phyloP scores from a whole-genome alignment of 2,329 filamentous ascomycete genomes.

The Pezicula neosporulosa region DNA sequence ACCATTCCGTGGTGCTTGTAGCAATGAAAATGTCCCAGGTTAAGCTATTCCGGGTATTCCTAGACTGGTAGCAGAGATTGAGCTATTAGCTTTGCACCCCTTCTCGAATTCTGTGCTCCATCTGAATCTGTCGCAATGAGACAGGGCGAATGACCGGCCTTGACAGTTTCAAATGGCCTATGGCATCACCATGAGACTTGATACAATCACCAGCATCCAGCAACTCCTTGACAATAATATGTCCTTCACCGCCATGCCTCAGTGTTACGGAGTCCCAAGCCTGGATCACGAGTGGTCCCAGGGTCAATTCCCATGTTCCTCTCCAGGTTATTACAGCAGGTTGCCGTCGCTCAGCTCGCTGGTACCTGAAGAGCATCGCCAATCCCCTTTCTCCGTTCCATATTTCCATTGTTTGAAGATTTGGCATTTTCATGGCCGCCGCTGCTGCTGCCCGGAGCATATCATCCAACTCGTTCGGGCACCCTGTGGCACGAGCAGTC shows the following conservation, averaged over 20 bases:
- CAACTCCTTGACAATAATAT: constrained; percentile 14
- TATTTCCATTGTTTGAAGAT: constrained; percentile 19
- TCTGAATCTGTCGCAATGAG: constrained; percentile 18
- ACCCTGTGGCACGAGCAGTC: constrained; percentile 21
- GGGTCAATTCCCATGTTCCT: constrained; percentile 22
- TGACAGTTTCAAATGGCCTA: constrained; percentile 11
- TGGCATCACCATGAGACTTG: constrained; percentile 22
- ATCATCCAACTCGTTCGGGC: constrained; percentile 7
- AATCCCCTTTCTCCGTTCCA: constrained; percentile 18
- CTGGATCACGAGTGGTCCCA: constrained; percentile 15
- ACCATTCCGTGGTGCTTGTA: no score
- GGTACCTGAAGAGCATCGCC: constrained; percentile 17
- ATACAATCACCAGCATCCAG: constrained; percentile 13
- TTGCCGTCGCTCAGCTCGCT: constrained; percentile 9
- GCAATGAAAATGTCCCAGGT: constrained; percentile 2
- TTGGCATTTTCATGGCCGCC: constrained; percentile 18
- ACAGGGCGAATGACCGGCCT: constrained; percentile 15
- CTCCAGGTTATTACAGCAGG: constrained; percentile 19
- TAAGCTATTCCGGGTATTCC: constrained; percentile 8
- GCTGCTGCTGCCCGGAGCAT: constrained; percentile 14
- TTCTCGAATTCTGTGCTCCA: constrained; percentile 11
- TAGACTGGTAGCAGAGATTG: constrained; percentile 11
- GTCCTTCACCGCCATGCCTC: constrained; percentile 12
- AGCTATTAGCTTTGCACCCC: constrained; percentile 11
- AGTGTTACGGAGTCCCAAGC: constrained; percentile 20